A percentile compares a stretch with the other conserved stretches of the same genome.
phyloP scores from a whole-genome alignment of 1,284 basidiomycete species.

The Malassezia caprae region DNA sequence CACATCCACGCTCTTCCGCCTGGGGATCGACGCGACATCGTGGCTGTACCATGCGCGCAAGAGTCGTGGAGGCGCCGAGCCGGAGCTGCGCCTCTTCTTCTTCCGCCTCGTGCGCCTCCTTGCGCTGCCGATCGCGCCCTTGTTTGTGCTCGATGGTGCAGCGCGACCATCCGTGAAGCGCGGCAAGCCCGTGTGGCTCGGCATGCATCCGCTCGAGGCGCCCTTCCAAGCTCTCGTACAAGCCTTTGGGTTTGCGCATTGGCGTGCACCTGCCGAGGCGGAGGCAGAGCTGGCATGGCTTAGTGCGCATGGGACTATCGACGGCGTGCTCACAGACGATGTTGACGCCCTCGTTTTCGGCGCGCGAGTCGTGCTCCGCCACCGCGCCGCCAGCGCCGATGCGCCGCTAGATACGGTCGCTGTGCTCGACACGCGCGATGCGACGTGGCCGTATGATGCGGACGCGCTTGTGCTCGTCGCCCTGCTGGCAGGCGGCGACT shows the following conservation, averaged over 20 bases:
- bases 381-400: neutral
- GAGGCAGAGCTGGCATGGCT: conserved; percentile 89
- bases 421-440: conserved; percentile 5
- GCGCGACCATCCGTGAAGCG: conserved; percentile 72
- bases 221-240: conserved; percentile 58
- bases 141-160: conserved; percentile 92
- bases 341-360: conserved; percentile 87
- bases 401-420: neutral
- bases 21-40: conserved; percentile 45
- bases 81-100: conserved; percentile 52
- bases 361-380: conserved; percentile 64
- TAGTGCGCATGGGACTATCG: conserved; percentile 68
- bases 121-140: conserved; percentile 65
- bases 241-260: conserved; percentile 64
- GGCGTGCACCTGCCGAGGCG: conserved; percentile 80
- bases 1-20: conserved; percentile 18
- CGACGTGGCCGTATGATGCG: conserved; percentile 53
- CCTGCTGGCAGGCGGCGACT: conserved; percentile 80
- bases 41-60: conserved; percentile 53
- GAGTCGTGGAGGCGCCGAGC: conserved; percentile 50
- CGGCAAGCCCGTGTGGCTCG: conserved; percentile 46
- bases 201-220: conserved; percentile 14
- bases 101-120: conserved; percentile 59
- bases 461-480: conserved; percentile 75
- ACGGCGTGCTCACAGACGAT: conserved; percentile 83